Evolutionary conservation across 768 basidiomycete genomes (phyloP), one percentile per base, ranked within the genome.

Genomic region (Russula earlei): DNA sequence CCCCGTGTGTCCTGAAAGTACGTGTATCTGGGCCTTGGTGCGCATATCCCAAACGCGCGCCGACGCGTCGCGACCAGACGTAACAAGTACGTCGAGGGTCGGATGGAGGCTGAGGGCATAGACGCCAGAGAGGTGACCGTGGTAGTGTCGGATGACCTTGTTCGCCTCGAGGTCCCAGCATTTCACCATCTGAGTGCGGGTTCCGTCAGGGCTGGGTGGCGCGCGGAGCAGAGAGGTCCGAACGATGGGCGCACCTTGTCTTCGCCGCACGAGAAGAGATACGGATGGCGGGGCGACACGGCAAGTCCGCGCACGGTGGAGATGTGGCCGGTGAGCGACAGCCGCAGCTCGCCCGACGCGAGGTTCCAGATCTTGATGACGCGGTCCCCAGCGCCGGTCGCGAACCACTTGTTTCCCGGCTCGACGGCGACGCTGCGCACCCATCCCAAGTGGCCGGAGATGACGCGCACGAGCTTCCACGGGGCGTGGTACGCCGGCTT

Each of bases 41-140:
- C 96, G 83, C 95, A 99, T 98, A 67, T 99, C 96, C 96, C 96
- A 99, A 0, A 97, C 94, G 55, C 96, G 83, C 2, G 94, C 95
- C 10, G 91, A 92, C 8, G 96, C 93, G 65, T 99, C 96, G 64
- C 96, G 85, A 40, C 96, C 96, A 4, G 88, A 83, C 0, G 96
- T 99, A 43, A 97, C 92, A 38, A 99, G 81, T 3, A 99, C 76
- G 65, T 98, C 96, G 49, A 99, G 82, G 0, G 95, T 98, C 1
- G 96, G 96, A 66, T 98, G 96, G 2, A 99, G 75, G 20, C 86
- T 82, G 52, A 98, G 77, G 0, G 92, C 77, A 65, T 98, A 98
- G n/a, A 99, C 94, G 42, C 96, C 96, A 0, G 94, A 97, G 20
- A 96, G 79, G 69, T 99, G 96, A 2, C 96, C 96, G 67, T 99